Percentiles rank a stretch among this genome's conserved stretches.
Evolutionary conservation across 805 yeast species (phyloP).

Genomic region (Ogataea chonburiensis): DNA sequence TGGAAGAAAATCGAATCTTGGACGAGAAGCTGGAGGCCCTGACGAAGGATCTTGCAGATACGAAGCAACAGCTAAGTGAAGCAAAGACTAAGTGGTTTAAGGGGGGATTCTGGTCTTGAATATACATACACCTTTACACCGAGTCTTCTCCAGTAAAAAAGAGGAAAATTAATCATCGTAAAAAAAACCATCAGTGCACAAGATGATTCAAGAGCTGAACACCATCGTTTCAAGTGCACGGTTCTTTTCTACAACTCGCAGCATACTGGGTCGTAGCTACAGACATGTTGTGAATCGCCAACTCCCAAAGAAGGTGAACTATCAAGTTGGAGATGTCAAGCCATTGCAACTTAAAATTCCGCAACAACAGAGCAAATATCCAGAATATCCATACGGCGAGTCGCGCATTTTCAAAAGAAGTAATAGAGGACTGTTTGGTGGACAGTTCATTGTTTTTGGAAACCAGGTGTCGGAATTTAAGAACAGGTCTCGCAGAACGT

Average conservation of each 20-base stretch:
- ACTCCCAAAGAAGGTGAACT: slow-evolving; percentile 42
- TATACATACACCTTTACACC: slow-evolving; percentile 9
- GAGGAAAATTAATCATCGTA: not conserved
- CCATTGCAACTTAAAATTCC: slow-evolving; percentile 45
- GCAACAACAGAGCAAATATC: slow-evolving; percentile 43
- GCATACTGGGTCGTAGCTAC: slow-evolving; percentile 29
- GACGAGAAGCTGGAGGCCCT: slow-evolving; percentile 51
- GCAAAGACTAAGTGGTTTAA: slow-evolving; percentile 39
- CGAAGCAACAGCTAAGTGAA: slow-evolving; percentile 36
- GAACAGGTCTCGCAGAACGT: slow-evolving; percentile 69
- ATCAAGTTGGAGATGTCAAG: slow-evolving; percentile 52
- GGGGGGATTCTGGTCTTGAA: slow-evolving; percentile 27
- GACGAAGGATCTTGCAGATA: slow-evolving; percentile 32
- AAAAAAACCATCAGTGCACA: not conserved
- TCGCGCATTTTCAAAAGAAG: slow-evolving; percentile 77
- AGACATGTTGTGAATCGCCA: slow-evolving; percentile 48
- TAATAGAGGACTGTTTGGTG: slow-evolving; percentile 89
- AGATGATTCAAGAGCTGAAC: slow-evolving; percentile 1
- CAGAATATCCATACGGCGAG: slow-evolving; percentile 78
- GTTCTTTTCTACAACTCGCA: slow-evolving; percentile 25
- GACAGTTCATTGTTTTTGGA: slow-evolving; percentile 74
- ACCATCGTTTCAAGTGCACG: slow-evolving; percentile 11
- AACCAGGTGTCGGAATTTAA: slow-evolving; percentile 72
- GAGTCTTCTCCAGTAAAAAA: not conserved
- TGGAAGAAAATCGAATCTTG: slow-evolving; percentile 56